Evolutionary conservation across 352 stramenopile species (phyloP), one percentile per base, ranked within the genome.

Genomic region (Globisporangium viniferum): DNA sequence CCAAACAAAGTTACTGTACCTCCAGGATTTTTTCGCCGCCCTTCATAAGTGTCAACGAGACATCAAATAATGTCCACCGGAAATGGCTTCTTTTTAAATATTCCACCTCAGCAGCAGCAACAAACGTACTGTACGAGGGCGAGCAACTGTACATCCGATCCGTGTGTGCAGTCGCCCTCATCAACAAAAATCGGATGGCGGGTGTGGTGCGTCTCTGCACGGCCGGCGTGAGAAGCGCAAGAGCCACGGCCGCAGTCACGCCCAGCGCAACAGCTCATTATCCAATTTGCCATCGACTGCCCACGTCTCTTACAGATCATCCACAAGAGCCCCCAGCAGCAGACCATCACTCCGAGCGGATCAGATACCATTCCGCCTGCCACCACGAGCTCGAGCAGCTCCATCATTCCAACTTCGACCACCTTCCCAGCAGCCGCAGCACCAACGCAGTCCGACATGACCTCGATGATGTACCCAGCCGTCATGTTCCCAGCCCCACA

Each of bases 381-480:
- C 39, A 55, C n/a, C 24, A 56, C 18, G 15, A 51, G 39, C 24
- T 12, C 39, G 41, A 56, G 27, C 27, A 53, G 59, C 46, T 57
- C 44, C 29, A 5, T 18, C 15, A 51, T 51, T 51, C 33, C n/a
- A 24, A 58, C 10, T 41, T 44, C 12, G 2, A 41, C 27, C 59
- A n/a, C 36, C 41, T 44, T 0, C 22, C 57, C 59, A 41, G 7
- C 59, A n/a, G 22, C 18, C n/a, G 6, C 39, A 54, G 14, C 36
- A 2, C 55, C 5, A 48, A n/a, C 6, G 31, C 31, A 36, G 20
- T 36, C 15, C 39, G n/a, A 51, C 63, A 68, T 62, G 63, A 58
- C 63, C 36, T 56, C 55, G 39, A 68, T 63, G 63, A 62, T 68
- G 54, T 68, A 68, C 63, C 54, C 63, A 6, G 44, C 44, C 1